Percentiles rank a stretch among this genome's conserved stretches.
Evolutionary conservation across 169 alveolate species (phyloP).

Genomic region (Plasmodium gonderi): DNA sequence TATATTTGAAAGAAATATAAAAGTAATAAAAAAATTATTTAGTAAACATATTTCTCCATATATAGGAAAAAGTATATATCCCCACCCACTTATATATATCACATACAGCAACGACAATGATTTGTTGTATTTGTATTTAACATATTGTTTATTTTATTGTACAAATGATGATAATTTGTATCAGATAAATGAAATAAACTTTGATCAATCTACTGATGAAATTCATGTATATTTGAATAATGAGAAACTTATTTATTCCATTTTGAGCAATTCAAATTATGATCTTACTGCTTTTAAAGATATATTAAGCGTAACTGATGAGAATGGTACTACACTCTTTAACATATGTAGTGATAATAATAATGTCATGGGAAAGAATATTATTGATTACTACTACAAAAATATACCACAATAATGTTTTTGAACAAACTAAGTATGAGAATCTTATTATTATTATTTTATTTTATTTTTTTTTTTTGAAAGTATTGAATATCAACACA

Average conservation of each 20-base stretch:
- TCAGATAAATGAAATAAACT: slow-evolving; percentile 32
- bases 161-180: slow-evolving; percentile 19
- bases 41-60: slow-evolving; percentile 43
- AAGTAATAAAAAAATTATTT: slow-evolving; percentile 31
- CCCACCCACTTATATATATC: slow-evolving; percentile 53
- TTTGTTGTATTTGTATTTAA: slow-evolving; percentile 28
- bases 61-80: slow-evolving; percentile 22
- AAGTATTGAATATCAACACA: too few relatives aligned
- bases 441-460: too few relatives aligned
- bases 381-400: slow-evolving; percentile 17
- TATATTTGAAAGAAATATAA: slow-evolving; percentile 60
- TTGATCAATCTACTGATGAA: slow-evolving; percentile 20
- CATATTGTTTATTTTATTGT: slow-evolving; percentile 45
- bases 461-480: too few relatives aligned
- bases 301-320: slow-evolving; percentile 19
- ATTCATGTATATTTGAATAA: slow-evolving; percentile 16
- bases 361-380: background rate
- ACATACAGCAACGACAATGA: slow-evolving; percentile 44
- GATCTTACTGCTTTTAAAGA: slow-evolving; percentile 18
- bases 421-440: too few relatives aligned
- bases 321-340: slow-evolving; percentile 6
- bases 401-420: background rate
- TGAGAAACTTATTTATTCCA: slow-evolving; percentile 4
- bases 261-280: slow-evolving; percentile 9
- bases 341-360: slow-evolving; percentile 1